A percentile compares a stretch with the other conserved stretches of the same genome.
Evolutionary conservation across 2,329 filamentous ascomycete genomes (phyloP).

Genomic region (Taxawa tesnikishii): DNA sequence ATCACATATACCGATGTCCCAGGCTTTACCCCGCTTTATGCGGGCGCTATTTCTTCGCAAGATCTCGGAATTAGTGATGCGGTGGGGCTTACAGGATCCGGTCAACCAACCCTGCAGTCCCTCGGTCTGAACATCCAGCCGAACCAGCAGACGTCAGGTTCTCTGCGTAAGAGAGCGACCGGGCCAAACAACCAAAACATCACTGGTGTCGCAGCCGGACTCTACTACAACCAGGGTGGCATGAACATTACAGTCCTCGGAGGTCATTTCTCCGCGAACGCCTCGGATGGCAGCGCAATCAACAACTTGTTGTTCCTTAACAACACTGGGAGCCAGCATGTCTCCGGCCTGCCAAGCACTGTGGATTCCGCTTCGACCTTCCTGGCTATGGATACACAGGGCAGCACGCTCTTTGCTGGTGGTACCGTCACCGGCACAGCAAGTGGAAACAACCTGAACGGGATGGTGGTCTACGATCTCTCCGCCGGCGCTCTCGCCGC

Average conservation of each 20-base stretch:
- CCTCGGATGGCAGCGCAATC: constrained; percentile 56
- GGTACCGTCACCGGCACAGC: constrained; percentile 65
- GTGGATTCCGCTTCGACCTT: constrained; percentile 65
- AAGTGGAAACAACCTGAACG: constrained; percentile 50
- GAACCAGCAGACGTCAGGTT: constrained; percentile 15
- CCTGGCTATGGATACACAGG: constrained; percentile 54
- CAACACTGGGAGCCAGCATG: constrained; percentile 50
- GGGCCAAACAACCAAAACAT: constrained; percentile 33
- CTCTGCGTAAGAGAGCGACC: constrained; percentile 26
- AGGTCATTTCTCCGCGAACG: constrained; percentile 68
- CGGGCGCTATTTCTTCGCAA: constrained; percentile 70
- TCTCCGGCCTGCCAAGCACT: constrained; percentile 57
- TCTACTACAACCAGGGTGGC: constrained; percentile 58
- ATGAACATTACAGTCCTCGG: constrained; percentile 79
- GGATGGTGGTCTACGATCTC: constrained; percentile 72
- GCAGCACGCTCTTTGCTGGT: constrained; percentile 65
- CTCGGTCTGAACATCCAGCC: constrained; percentile 43
- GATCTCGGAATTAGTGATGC: constrained; percentile 62
- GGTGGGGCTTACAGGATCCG: constrained; percentile 46
- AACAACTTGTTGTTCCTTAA: constrained; percentile 78
- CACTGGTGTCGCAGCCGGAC: constrained; percentile 62
- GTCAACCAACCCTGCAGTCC: constrained; percentile 26
- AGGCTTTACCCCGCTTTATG: constrained; percentile 53
- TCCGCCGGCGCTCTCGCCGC: constrained; percentile 45
- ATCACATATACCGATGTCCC: constrained; percentile 57